phyloP scores from a whole-genome alignment of 1,284 basidiomycete species.

The Ceratobasidium sp. region DNA sequence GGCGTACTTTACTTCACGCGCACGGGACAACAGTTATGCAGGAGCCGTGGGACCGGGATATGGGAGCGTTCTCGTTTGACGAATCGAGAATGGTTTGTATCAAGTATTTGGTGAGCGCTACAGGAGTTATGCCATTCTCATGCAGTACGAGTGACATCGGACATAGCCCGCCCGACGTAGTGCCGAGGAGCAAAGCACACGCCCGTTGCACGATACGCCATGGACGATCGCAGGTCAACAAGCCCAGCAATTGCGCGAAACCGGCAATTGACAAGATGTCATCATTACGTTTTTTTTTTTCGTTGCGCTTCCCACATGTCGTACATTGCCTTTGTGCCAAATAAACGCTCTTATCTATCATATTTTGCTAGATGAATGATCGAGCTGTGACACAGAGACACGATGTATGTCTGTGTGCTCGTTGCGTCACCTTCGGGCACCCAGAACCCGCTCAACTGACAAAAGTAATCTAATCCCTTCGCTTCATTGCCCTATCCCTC shows the following conservation, averaged over 20 bases:
- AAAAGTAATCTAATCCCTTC: no score
- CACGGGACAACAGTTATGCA: slow-evolving; percentile 21
- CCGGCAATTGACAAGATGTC: no score
- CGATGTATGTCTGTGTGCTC: no score
- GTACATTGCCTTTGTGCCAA: no score
- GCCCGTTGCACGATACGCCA: neutral
- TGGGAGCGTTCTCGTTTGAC: neutral
- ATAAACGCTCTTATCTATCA: no score
- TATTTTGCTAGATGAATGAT: neutral
- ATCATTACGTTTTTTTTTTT: no score
- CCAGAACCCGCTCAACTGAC: no score
- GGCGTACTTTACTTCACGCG: neutral
- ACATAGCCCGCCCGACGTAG: neutral
- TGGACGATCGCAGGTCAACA: slow-evolving; percentile 5
- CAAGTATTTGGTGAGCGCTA: neutral
- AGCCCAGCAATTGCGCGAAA: no score
- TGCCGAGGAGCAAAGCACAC: neutral
- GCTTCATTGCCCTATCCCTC: no score
- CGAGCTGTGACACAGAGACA: no score
- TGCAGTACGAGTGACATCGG: neutral
- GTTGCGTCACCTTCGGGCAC: no score
- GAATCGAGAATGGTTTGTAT: neutral
- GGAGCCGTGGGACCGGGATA: neutral
- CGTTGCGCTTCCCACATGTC: no score
- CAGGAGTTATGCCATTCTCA: neutral